phyloP scores from a whole-genome alignment of 768 basidiomycete genomes.

The Cystofilobasidium macerans region DNA sequence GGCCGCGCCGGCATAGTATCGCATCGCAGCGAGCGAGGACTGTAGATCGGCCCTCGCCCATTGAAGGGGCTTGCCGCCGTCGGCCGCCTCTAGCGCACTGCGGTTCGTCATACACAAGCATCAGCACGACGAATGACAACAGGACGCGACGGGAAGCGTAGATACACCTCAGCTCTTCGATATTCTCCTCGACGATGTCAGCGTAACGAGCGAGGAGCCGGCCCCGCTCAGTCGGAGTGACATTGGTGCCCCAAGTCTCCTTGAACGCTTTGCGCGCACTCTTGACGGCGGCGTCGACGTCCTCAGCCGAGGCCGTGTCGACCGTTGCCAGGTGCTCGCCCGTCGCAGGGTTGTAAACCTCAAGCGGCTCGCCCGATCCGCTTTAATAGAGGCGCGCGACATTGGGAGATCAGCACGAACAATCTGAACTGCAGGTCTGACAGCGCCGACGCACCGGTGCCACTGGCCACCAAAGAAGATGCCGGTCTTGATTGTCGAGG shows the following conservation, averaged over 20 bases:
- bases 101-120: not conserved
- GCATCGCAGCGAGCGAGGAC: not conserved
- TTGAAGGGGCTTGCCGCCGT: slow-evolving; percentile 14
- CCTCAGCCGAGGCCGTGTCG: slow-evolving; percentile 18
- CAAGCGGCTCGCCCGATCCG: slow-evolving; percentile 6
- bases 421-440: not conserved
- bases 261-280: slow-evolving; percentile 40
- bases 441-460: not conserved
- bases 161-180: slow-evolving; percentile 49
- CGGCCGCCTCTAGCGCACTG: slow-evolving; percentile 9
- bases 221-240: slow-evolving; percentile 49
- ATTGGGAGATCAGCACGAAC: not conserved
- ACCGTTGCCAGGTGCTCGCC: slow-evolving; percentile 11
- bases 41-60: not conserved
- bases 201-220: not conserved
- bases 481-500: not conserved
- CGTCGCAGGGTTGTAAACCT: slow-evolving; percentile 15
- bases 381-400: not conserved
- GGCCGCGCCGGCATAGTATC: slow-evolving; percentile 42
- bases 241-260: slow-evolving; percentile 35
- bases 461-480: not conserved
- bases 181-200: slow-evolving; percentile 5
- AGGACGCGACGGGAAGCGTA: no score
- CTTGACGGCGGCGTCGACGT: slow-evolving; percentile 33
- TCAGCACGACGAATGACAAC: not conserved